Conservation (phyloP, 371 early-diverging fungal genomes). For the Rhizopus delemar region DNA sequence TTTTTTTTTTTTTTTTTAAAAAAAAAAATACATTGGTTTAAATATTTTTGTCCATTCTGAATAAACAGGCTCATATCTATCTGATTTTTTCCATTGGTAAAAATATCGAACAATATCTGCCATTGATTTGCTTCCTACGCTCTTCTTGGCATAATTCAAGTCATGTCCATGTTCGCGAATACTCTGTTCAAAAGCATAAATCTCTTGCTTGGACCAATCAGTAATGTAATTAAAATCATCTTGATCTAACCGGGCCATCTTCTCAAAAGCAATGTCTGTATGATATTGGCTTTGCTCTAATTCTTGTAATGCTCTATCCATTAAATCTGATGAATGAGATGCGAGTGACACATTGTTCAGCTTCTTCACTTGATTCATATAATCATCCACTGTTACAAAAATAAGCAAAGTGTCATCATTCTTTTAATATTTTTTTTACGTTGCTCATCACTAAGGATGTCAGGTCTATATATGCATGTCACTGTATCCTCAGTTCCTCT, state of each 20-base stretch:
- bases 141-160: constrained; percentile 59
- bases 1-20: too few species aligned
- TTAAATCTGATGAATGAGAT: constrained; percentile 54
- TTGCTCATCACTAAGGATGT: constrained; percentile 2
- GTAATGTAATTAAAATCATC: constrained; percentile 54
- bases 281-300: constrained; percentile 62
- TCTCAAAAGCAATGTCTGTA: constrained; percentile 55
- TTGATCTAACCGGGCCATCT: constrained; percentile 49
- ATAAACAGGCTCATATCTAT: constrained; percentile 68
- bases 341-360: constrained; percentile 43
- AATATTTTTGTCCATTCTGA: constrained; percentile 71
- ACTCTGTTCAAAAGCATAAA: constrained; percentile 68
- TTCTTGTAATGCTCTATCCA: constrained; percentile 64
- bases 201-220: constrained; percentile 64
- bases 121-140: constrained; percentile 56
- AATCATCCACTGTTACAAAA: constrained; percentile 42
- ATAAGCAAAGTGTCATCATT: background rate
- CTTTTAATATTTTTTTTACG: background rate
- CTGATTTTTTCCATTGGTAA: constrained; percentile 76
- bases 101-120: constrained; percentile 70
- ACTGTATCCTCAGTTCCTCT: constrained; percentile 58
- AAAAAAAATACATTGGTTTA: constrained; percentile 62
- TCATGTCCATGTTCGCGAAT: constrained; percentile 74
- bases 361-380: constrained; percentile 47
- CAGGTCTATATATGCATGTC: constrained; percentile 35